A percentile compares a stretch with the other conserved stretches of the same genome.
Evolutionary conservation across 768 basidiomycete genomes (phyloP).

Genomic region (Paxillus involutus): DNA sequence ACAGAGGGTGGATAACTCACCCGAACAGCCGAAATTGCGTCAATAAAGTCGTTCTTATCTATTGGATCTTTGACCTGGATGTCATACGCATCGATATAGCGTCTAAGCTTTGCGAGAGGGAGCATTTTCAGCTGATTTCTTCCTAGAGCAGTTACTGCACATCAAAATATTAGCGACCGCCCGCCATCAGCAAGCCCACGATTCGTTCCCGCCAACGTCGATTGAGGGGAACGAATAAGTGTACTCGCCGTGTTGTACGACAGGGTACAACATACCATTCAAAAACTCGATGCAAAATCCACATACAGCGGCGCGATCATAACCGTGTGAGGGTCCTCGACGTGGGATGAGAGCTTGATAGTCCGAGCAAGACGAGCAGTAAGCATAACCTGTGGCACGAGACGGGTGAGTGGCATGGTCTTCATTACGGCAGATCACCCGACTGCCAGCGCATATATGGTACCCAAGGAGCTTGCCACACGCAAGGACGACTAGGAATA

Average conservation of each 20-base stretch:
- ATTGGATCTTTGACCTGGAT: conserved; percentile 61
- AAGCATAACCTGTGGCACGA: conserved; percentile 54
- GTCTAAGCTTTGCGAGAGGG: conserved; percentile 62
- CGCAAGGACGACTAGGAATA: not conserved
- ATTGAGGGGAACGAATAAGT: conserved; percentile 3
- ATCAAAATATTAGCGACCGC: not conserved
- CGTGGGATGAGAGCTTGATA: conserved; percentile 81
- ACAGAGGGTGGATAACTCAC: conserved; percentile 40
- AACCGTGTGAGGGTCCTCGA: conserved; percentile 47
- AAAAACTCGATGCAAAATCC: conserved; percentile 72
- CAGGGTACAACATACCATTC: conserved; percentile 45
- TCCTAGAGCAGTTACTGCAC: conserved; percentile 68
- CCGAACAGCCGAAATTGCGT: conserved; percentile 49
- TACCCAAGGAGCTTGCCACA: not conserved
- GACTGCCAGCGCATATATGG: not conserved
- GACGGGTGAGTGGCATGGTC: not conserved
- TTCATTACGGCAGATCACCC: no score
- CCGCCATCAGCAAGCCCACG: no score
- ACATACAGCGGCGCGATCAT: conserved; percentile 68
- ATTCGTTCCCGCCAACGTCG: not conserved
- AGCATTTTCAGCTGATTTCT: conserved; percentile 53
- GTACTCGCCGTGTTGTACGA: not conserved
- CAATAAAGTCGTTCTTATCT: conserved; percentile 80
- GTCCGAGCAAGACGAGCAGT: conserved; percentile 73
- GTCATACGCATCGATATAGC: conserved; percentile 69